Evolutionary conservation across 768 basidiomycete species (phyloP).

Genomic region (Lactarius quietus): DNA sequence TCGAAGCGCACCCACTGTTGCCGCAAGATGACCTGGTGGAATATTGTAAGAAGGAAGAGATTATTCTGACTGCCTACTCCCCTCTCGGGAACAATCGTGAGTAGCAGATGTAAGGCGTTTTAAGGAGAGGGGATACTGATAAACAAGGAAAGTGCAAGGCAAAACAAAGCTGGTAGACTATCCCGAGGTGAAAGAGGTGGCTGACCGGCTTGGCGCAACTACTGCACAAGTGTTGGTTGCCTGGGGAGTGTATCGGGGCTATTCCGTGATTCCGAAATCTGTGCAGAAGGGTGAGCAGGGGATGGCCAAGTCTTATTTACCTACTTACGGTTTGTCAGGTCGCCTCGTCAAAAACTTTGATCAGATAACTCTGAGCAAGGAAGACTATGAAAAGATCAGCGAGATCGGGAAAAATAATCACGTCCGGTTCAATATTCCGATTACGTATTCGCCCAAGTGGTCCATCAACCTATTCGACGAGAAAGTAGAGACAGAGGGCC

Average conservation of each 20-base stretch:
- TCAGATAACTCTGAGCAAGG: slow-evolving; percentile 62
- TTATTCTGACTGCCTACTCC: slow-evolving; percentile 65
- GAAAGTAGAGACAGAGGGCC: slow-evolving; percentile 42
- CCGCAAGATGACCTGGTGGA: slow-evolving; percentile 69
- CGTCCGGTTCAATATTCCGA: slow-evolving; percentile 61
- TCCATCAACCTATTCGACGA: slow-evolving; percentile 70
- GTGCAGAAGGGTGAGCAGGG: slow-evolving; percentile 50
- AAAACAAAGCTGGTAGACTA: slow-evolving; percentile 68
- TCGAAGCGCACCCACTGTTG: slow-evolving; percentile 79
- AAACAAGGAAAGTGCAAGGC: slow-evolving; percentile 45
- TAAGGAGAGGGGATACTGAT: slow-evolving; percentile 7
- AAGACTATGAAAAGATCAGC: slow-evolving; percentile 60
- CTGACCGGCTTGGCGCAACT: slow-evolving; percentile 57
- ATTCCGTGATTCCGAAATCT: slow-evolving; percentile 82
- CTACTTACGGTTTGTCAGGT: slow-evolving; percentile 30
- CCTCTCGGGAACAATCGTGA: slow-evolving; percentile 80
- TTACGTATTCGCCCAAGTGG: slow-evolving; percentile 59
- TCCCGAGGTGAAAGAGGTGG: slow-evolving; percentile 56
- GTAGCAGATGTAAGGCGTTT: slow-evolving; percentile 23
- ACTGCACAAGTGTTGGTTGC: slow-evolving; percentile 82
- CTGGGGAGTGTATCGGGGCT: slow-evolving; percentile 73
- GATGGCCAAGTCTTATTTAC: not conserved
- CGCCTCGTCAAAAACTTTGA: slow-evolving; percentile 77
- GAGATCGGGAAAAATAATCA: slow-evolving; percentile 48
- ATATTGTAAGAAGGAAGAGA: slow-evolving; percentile 65